Evolutionary conservation across 1,139 yeast species (phyloP).

Genomic region (Yamadazyma membranifaciens): DNA sequence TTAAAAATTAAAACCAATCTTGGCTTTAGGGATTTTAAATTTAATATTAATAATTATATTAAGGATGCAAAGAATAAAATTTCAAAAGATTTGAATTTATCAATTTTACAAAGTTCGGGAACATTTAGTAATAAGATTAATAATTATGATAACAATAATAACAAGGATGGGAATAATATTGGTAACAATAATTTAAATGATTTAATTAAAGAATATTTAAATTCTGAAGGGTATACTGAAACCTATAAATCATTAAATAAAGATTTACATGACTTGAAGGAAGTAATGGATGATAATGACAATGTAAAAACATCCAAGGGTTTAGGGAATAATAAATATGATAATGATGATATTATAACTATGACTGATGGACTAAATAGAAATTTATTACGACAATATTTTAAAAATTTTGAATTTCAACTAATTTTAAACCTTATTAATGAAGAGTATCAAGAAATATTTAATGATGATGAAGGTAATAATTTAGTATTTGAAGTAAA

Average conservation of each 20-base stretch:
- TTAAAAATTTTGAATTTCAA: constrained; percentile 50
- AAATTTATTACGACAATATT: constrained; percentile 47
- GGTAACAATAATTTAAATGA: constrained; percentile 42
- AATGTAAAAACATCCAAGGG: constrained; percentile 1
- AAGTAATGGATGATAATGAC: constrained; percentile 17
- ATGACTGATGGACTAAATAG: constrained; percentile 41
- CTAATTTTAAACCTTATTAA: constrained; percentile 42
- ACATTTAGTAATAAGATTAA: constrained; percentile 14
- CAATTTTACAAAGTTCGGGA: constrained; percentile 11
- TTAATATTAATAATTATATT: constrained; percentile 69
- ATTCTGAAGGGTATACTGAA: constrained; percentile 70
- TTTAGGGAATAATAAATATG: constrained; percentile 10
- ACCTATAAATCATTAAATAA: constrained; percentile 60
- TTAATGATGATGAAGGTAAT: constrained; percentile 30
- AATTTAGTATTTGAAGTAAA: constrained; percentile 53
- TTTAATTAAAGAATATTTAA: constrained; percentile 66
- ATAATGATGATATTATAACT: constrained; percentile 9
- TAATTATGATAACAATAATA: constrained; percentile 22
- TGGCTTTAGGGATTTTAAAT: constrained; percentile 66
- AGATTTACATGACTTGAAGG: constrained; percentile 39
- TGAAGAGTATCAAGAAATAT: constrained; percentile 44
- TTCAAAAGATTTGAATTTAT: constrained; percentile 20
- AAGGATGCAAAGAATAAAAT: constrained; percentile 35
- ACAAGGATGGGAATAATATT: constrained; percentile 10
- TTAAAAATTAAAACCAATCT: constrained; percentile 59